Evolutionary conservation across 106 monocot genomes (phyloP).

Genomic region (Dactylorhiza incarnata): DNA sequence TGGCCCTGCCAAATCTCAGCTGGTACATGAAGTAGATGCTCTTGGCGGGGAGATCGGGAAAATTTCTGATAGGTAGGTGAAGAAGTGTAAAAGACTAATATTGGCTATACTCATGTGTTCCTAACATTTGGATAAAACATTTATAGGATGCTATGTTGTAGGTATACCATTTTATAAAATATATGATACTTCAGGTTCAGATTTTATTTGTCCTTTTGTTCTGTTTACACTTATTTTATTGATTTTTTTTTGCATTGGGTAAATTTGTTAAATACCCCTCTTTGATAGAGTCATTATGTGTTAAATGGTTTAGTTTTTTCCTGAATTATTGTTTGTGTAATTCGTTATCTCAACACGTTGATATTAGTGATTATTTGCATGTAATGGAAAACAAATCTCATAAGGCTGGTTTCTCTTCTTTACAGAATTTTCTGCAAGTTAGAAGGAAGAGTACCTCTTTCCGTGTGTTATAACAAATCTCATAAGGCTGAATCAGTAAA

Average conservation of each 20-base stretch:
- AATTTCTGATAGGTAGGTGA: constrained; percentile 10
- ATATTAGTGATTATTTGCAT: not conserved
- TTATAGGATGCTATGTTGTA: not conserved
- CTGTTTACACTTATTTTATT: not conserved
- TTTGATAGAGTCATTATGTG: not conserved
- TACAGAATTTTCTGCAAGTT: not conserved
- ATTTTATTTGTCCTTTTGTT: not conserved
- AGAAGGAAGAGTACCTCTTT: too few species aligned
- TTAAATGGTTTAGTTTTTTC: not conserved
- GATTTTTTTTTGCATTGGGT: not conserved
- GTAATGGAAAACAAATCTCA: not conserved
- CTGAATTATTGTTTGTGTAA: not conserved
- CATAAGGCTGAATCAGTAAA: too few species aligned
- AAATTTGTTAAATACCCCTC: not conserved
- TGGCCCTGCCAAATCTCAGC: constrained; percentile 12
- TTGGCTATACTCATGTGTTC: not conserved
- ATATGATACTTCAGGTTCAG: not conserved
- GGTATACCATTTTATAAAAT: not conserved
- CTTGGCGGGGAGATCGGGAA: constrained; percentile 13
- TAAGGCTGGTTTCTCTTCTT: not conserved
- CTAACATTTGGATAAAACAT: not conserved
- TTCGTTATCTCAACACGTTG: not conserved
- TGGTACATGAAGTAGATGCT: constrained; percentile 12
- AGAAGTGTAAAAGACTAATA: not conserved
- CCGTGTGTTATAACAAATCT: too few species aligned